Evolutionary conservation across 257 asterid species (phyloP).

Genomic region (Petunia axillaris): DNA sequence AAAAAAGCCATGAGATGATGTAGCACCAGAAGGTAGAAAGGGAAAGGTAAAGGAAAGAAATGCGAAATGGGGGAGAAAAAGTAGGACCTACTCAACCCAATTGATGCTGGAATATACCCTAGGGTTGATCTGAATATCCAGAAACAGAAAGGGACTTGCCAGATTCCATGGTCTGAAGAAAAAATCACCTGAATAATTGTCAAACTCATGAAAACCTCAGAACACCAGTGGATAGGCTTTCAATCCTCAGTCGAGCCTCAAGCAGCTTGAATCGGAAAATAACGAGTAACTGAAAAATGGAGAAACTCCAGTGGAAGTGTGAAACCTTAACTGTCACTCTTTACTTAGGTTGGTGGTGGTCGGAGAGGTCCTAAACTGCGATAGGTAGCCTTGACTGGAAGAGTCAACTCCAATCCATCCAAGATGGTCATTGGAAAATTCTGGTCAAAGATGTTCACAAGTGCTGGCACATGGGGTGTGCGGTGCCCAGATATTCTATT

Average conservation of each 20-base stretch:
- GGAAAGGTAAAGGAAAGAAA: not conserved
- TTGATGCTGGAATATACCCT: not conserved
- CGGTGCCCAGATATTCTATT: too few species aligned
- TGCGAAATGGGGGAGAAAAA: not conserved
- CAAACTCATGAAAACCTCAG: not conserved
- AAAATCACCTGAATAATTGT: not conserved
- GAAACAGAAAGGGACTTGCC: not conserved
- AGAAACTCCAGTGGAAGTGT: too few species aligned
- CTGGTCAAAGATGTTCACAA: too few species aligned
- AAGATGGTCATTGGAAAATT: too few species aligned
- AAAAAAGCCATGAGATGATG: not conserved
- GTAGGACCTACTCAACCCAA: not conserved
- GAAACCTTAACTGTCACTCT: too few species aligned
- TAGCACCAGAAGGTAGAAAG: not conserved
- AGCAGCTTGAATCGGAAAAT: too few species aligned
- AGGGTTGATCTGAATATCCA: conserved; percentile 6
- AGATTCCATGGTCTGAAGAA: not conserved
- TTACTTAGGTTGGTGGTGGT: too few species aligned
- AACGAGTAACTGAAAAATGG: too few species aligned
- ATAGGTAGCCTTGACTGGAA: too few species aligned
- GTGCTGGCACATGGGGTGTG: too few species aligned
- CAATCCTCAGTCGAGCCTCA: not conserved
- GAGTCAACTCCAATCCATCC: too few species aligned
- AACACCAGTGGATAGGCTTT: not conserved
- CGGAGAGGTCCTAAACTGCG: too few species aligned